These are phyloP conservation scores for Eremomyces bilateralis DNA, from an alignment of 495 filamentous ascomycete genomes.

Conservation along the genomic window DNA sequence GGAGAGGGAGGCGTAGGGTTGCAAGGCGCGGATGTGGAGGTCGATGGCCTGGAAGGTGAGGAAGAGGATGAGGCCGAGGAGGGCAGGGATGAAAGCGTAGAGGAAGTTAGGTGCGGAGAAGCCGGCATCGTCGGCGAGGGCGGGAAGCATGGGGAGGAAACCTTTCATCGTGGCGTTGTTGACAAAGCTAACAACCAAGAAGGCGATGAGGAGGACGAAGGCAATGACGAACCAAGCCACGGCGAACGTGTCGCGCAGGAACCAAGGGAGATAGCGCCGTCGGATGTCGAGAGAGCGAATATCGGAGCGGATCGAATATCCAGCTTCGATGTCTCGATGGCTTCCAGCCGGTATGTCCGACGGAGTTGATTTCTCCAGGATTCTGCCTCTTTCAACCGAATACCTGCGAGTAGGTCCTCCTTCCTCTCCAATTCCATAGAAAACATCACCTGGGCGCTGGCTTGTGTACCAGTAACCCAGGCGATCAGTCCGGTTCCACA, in stretches of 20 bases:
- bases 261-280: constrained; percentile 59
- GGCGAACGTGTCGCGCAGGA: constrained; percentile 39
- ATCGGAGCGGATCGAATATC: constrained; percentile 16
- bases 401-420: constrained; percentile 33
- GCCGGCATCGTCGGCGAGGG: constrained; percentile 34
- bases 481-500: constrained; percentile 33
- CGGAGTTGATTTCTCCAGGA: constrained; percentile 16
- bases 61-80: constrained; percentile 55
- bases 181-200: constrained; percentile 45
- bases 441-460: constrained; percentile 30
- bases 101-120: constrained; percentile 78
- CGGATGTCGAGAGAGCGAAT: constrained; percentile 28
- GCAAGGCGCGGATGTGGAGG: constrained; percentile 46
- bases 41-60: constrained; percentile 62
- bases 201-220: constrained; percentile 46
- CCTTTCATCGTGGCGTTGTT: constrained; percentile 40
- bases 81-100: constrained; percentile 61
- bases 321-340: constrained; percentile 1
- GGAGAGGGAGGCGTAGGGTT: constrained; percentile 50
- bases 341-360: constrained; percentile 5
- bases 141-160: constrained; percentile 44
- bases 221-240: constrained; percentile 39
- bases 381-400: constrained; percentile 27
- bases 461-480: constrained; percentile 67
- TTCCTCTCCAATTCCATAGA: constrained; percentile 44